Evolutionary conservation across 202 grass and related monocot species (phyloP).

Genomic region (Digitaria exilis): DNA sequence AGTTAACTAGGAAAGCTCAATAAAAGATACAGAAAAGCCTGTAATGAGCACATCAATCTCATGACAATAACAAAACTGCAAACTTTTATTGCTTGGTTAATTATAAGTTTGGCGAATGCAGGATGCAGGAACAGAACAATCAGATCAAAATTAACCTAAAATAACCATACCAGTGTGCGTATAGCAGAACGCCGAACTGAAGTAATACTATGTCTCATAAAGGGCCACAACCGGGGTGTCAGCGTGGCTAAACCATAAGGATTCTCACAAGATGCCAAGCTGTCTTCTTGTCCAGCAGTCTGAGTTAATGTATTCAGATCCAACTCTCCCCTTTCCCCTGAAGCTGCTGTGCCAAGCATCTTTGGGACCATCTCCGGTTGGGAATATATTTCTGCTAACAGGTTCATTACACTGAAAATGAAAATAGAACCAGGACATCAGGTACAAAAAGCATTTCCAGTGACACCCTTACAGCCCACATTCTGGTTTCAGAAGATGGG

Average conservation of each 20-base stretch:
- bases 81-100: background rate
- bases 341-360: slow-evolving; percentile 70
- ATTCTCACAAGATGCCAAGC: slow-evolving; percentile 57
- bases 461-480: slow-evolving; percentile 22
- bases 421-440: slow-evolving; percentile 28
- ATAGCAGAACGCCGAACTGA: slow-evolving; percentile 96
- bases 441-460: slow-evolving; percentile 15
- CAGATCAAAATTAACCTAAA: slow-evolving; percentile 18
- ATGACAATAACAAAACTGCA: slow-evolving; percentile 25
- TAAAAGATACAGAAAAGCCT: slow-evolving; percentile 33
- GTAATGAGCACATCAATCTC: background rate
- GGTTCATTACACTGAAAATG: slow-evolving; percentile 96
- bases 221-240: slow-evolving; percentile 88
- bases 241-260: slow-evolving; percentile 83
- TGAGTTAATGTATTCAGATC: slow-evolving; percentile 66
- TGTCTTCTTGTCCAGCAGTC: slow-evolving; percentile 58
- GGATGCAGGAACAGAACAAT: too few species aligned
- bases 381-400: slow-evolving; percentile 99
- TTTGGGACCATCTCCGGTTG: slow-evolving; percentile 94
- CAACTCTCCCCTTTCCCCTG: slow-evolving; percentile 61
- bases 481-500: slow-evolving; percentile 7
- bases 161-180: slow-evolving; percentile 77
- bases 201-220: slow-evolving; percentile 97
- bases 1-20: slow-evolving; percentile 42
- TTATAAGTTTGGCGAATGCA: too few species aligned